Evolutionary conservation across 495 filamentous ascomycete genomes (phyloP), one percentile per base, ranked within the genome.

Genomic region (Aspergillus ellipticus): DNA sequence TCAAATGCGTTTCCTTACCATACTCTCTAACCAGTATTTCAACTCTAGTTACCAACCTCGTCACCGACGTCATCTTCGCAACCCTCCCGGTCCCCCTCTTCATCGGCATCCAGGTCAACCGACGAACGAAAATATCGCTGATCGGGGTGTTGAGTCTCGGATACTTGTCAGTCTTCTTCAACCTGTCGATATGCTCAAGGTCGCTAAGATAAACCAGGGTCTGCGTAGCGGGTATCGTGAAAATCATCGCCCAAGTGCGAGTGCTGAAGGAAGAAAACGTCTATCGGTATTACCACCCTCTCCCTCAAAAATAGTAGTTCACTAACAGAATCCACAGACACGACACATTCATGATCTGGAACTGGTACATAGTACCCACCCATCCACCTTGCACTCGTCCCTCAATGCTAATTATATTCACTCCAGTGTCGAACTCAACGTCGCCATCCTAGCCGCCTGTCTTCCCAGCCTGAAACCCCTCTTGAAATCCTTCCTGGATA

Each of bases 41-140:
- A 68, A 54, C 55, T 15, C 42, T 55, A 70, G 69, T 66, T 4
- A 50, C 77, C 22, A 77, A 76, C 29, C 74, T 76, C 55, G 24
- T 70, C 6, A 77, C 68, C 10, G 77, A 80, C 57, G 42, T 78
- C 15, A 55, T 74, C 5, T 73, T 79, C 50, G 72, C 76, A 1
- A 41, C 72, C 16, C 55, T 79, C 2, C 76, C 78, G 1, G 63
- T 74, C 6, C 65, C 74, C 1, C 76, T 80, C 65, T 54, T 70
- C 33, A 56, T 62, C 55, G 58, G 64, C 10, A 55, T 53, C 21
- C 51, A 54, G 19, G 69, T 80, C 47, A 75, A 75, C 54, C 48
- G 56, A 13, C 65, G 66, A 20, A 66, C 67, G 13, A 78, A 76
- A 51, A 55, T 62, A 4, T 72, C 71, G 5, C 63, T 80, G n/a